A percentile compares a stretch with the other conserved stretches of the same genome.
These are phyloP conservation scores for Yamadazyma spencermartinsiae DNA, from an alignment of 1,139 yeast species.

Conservation along the genomic window DNA sequence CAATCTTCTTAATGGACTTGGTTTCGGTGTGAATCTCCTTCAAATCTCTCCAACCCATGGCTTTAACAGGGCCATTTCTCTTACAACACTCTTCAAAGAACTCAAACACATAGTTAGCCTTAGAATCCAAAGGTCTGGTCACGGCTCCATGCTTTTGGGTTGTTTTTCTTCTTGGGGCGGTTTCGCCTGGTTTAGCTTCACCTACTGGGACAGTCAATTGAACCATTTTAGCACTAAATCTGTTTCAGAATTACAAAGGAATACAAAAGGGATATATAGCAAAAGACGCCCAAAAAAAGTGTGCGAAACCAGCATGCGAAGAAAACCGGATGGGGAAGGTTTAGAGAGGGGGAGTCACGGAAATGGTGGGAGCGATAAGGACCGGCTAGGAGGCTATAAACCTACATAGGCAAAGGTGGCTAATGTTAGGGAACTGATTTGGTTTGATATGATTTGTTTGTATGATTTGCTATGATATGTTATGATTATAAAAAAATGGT, in stretches of 20 bases:
- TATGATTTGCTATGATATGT: no score
- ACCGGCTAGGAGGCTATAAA: no score
- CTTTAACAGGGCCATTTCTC: constrained; percentile 51
- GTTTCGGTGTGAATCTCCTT: constrained; percentile 73
- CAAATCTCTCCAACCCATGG: constrained; percentile 82
- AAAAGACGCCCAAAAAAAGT: background rate
- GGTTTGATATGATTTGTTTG: no score
- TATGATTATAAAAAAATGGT: no score
- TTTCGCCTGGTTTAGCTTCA: constrained; percentile 79
- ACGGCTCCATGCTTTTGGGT: constrained; percentile 57
- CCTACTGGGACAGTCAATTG: constrained; percentile 69
- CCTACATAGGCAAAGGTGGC: no score
- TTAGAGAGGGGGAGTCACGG: background rate
- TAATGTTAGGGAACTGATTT: no score
- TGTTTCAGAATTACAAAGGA: background rate
- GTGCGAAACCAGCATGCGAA: constrained; percentile 1
- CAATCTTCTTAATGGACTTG: constrained; percentile 69
- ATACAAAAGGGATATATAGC: background rate
- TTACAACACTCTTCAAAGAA: constrained; percentile 63
- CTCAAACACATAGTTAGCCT: constrained; percentile 70
- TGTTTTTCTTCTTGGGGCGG: constrained; percentile 84
- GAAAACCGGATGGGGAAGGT: constrained; percentile 1
- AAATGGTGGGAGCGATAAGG: background rate
- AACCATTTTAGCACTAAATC: no score
- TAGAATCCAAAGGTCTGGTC: constrained; percentile 57